Base-by-base conservation (phyloP, 2,329 filamentous ascomycete species). In the Zymoseptoria ardabiliae region DNA sequence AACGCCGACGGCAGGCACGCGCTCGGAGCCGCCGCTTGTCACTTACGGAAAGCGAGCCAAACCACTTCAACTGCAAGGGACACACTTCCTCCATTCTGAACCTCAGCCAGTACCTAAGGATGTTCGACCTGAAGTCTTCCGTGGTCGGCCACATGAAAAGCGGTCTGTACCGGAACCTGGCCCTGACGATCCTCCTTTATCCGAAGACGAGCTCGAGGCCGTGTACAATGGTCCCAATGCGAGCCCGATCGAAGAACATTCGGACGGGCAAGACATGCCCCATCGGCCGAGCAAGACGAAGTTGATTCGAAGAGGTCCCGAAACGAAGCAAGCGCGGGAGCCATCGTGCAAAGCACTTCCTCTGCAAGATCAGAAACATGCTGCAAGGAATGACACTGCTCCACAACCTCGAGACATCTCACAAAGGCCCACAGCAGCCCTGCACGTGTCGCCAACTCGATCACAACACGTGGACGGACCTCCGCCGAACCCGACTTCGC, bases 131-230 rank as follows among this genome's bases (percentile, higher is more conserved):
- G 59, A 65, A 23, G 59, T 63, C 21, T 58, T 61, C 11, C 58
- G 61, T 1, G 54, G 49, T n/a, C 49, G 22, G 35, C 41, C 22
- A 11, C 52, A 7, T 20, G 41, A 30, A 25, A 23, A 51, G 9
- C 5, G 30, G 8, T 5, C 22, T 13, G 50, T 55, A 11, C 22
- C 56, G 22, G 53, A 61, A n/a, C 58, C 59, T n/a, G 62, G 63
- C 22, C 58, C 68, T 50, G 66, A 70, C 8, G 68, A 71, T 35
- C 67, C 70, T 1, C 67, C 66, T 22, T 58, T 72, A 11, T 72
- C 69, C 11, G 69, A 71, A 59, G 66, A 63, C 21, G 60, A 64
- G 21, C 59, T 66, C 35, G 62, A 63, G 8, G 58, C 62, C 10
- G 59, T 64, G 0, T 66, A 63, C 51, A 28, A 28, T n/a, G 61